A percentile compares a stretch with the other conserved stretches of the same genome.
phyloP scores from a whole-genome alignment of 306 rosid genomes.

The Prinsepia uniflora region DNA sequence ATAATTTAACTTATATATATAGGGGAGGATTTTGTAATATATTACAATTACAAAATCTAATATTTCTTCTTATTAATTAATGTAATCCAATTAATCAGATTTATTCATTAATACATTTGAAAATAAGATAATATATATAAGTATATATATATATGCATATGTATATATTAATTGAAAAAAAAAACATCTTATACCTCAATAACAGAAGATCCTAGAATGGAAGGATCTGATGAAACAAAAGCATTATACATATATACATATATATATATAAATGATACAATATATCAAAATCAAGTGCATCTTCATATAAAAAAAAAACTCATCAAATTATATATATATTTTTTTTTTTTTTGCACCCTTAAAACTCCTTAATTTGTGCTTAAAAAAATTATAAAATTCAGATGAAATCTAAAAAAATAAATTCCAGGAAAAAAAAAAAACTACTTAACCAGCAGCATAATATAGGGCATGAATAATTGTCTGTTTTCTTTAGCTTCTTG shows the following conservation, averaged over 20 bases:
- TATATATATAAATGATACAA: no score
- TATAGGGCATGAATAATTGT: neutral
- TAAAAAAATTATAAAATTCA: no score
- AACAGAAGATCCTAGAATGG: no score
- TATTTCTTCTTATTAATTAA: neutral
- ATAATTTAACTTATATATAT: no score
- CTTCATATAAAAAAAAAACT: no score
- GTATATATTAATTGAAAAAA: no score
- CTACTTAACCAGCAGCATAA: neutral
- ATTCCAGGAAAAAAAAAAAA: neutral
- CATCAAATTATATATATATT: no score
- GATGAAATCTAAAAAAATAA: neutral
- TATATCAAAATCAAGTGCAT: no score
- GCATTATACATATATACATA: no score
- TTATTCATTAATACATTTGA: neutral
- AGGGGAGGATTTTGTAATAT: no score
- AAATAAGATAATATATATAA: neutral
- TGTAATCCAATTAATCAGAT: neutral
- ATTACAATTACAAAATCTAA: neutral
- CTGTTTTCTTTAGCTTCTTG: neutral
- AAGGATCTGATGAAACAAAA: neutral
- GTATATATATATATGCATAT: neutral
- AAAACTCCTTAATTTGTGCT: neutral
- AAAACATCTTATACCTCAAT: no score
- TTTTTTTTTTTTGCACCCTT: no score